phyloP scores from a whole-genome alignment of 1,284 basidiomycete genomes.

The Paramarasmius palmivorus region DNA sequence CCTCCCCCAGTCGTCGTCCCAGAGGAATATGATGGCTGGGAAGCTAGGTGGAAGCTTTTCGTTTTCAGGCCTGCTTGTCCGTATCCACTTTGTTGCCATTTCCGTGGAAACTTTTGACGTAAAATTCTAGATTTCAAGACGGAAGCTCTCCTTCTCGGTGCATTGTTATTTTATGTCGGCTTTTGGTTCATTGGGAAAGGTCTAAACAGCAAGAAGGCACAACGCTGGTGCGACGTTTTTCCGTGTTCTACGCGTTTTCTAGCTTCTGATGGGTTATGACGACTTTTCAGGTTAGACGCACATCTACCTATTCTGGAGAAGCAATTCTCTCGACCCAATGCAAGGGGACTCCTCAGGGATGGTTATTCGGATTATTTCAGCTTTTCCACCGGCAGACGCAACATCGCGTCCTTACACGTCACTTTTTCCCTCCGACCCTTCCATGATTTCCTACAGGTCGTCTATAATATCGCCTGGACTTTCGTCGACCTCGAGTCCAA shows the following conservation, averaged over 20 bases:
- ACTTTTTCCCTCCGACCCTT: slow-evolving; percentile 77
- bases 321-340: slow-evolving; percentile 70
- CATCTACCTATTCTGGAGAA: slow-evolving; percentile 55
- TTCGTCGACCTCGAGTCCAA: slow-evolving; percentile 77
- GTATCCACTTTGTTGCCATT: slow-evolving; percentile 24
- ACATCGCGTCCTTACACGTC: slow-evolving; percentile 75
- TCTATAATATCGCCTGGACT: slow-evolving; percentile 60
- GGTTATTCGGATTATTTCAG: slow-evolving; percentile 79
- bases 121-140: slow-evolving; percentile 55
- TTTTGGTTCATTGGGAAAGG: slow-evolving; percentile 56
- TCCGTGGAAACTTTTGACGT: slow-evolving; percentile 9
- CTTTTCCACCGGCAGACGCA: slow-evolving; percentile 85
- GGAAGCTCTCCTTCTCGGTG: slow-evolving; percentile 59
- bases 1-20: slow-evolving; percentile 45
- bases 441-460: slow-evolving; percentile 75
- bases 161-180: slow-evolving; percentile 53
- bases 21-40: slow-evolving; percentile 51
- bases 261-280: not conserved
- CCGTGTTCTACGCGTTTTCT: not conserved
- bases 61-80: slow-evolving; percentile 80
- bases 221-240: slow-evolving; percentile 48
- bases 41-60: slow-evolving; percentile 74
- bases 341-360: slow-evolving; percentile 57
- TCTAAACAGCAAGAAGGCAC: slow-evolving; percentile 54
- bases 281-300: slow-evolving; percentile 49